phyloP scores from a whole-genome alignment of 306 rosid species.

The Castanea mollissima region DNA sequence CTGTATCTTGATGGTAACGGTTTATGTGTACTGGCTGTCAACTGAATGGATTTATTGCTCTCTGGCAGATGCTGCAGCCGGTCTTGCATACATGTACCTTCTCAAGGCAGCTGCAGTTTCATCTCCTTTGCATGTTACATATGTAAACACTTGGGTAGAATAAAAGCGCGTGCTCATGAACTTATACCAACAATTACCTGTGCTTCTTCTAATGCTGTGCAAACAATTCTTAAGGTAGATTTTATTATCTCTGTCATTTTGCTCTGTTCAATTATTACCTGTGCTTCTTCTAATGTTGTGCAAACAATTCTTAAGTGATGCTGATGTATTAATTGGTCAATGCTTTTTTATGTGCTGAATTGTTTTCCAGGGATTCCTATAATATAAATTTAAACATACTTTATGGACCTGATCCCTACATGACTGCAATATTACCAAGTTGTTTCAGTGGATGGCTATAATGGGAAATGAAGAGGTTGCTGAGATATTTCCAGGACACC shows the following conservation, averaged over 20 bases:
- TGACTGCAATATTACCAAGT: conserved; percentile 83
- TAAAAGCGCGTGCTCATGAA: conserved; percentile 83
- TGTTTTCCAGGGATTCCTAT: conserved; percentile 69
- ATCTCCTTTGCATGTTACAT: conserved; percentile 74
- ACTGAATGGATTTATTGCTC: conserved; percentile 45
- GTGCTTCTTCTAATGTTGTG: too few relatives aligned
- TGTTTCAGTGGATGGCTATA: conserved; percentile 65
- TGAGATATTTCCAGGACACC: conserved; percentile 69
- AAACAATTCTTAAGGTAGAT: conserved; percentile 82
- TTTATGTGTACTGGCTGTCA: neutral
- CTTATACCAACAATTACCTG: conserved; percentile 85
- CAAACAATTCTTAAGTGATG: neutral
- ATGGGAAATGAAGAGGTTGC: conserved; percentile 84
- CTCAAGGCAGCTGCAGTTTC: conserved; percentile 69
- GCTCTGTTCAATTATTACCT: neutral
- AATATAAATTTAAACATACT: conserved; percentile 59
- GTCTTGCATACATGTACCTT: conserved; percentile 63
- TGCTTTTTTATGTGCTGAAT: neutral
- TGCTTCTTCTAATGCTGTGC: conserved; percentile 90
- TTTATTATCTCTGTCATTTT: neutral
- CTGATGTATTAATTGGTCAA: conserved; percentile 1
- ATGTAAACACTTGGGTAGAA: conserved; percentile 74
- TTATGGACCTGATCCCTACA: conserved; percentile 93
- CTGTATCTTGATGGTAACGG: neutral
- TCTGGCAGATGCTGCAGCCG: conserved; percentile 84